Percentiles rank a stretch among this genome's conserved stretches.
phyloP scores from a whole-genome alignment of 495 filamentous ascomycete species.

The Opeltia flavorubescens region DNA sequence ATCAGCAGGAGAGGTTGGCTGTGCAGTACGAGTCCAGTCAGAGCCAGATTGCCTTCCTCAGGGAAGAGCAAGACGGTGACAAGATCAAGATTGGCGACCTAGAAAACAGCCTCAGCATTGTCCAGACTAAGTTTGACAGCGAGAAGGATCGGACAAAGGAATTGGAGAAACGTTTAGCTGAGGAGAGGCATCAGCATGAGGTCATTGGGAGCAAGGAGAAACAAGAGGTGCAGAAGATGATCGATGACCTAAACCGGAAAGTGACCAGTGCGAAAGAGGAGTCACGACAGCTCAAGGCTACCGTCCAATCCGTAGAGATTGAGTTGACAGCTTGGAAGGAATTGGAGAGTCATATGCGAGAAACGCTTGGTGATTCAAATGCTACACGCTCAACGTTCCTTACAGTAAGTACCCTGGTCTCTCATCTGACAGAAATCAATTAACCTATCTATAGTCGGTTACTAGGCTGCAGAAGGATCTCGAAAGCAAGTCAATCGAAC shows the following conservation, averaged over 20 bases:
- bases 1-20: conserved; percentile 69
- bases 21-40: conserved; percentile 89
- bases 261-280: conserved; percentile 76
- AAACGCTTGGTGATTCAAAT: conserved; percentile 69
- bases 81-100: conserved; percentile 96
- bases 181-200: conserved; percentile 76
- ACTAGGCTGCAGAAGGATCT: conserved; percentile 78
- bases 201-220: conserved; percentile 75
- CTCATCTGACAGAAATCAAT: conserved; percentile 7
- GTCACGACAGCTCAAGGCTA: conserved; percentile 62
- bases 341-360: conserved; percentile 73
- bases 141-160: conserved; percentile 70
- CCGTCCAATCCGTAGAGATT: conserved; percentile 66
- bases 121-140: conserved; percentile 55
- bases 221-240: conserved; percentile 65
- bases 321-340: conserved; percentile 85
- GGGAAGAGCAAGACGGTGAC: conserved; percentile 93
- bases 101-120: conserved; percentile 62
- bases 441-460: conserved; percentile 45
- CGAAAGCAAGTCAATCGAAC: conserved; percentile 64
- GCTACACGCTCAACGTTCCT: conserved; percentile 79
- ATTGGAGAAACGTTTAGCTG: conserved; percentile 59
- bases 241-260: conserved; percentile 77
- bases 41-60: conserved; percentile 83
- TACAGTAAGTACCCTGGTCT: conserved; percentile 33